phyloP scores from a whole-genome alignment of 2,329 filamentous ascomycete genomes.

The Geosmithia putterillii region DNA sequence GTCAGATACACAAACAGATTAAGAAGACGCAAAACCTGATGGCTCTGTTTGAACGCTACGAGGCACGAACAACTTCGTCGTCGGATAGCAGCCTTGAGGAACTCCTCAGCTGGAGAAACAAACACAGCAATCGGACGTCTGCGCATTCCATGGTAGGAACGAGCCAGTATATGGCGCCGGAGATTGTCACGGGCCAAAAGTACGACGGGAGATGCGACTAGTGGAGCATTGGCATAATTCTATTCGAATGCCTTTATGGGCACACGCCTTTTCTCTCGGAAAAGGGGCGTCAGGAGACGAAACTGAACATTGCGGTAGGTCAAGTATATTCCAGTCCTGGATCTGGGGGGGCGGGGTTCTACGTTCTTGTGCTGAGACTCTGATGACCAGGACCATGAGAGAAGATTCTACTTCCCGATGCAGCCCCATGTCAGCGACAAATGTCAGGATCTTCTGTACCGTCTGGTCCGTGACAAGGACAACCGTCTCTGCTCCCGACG shows the following conservation, averaged over 20 bases:
- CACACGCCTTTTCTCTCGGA: conserved; percentile 82
- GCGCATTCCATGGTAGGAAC: conserved; percentile 87
- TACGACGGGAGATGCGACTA: conserved; percentile 94
- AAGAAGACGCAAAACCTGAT: conserved; percentile 17
- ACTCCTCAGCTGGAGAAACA: conserved; percentile 59
- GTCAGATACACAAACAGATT: conserved; percentile 20
- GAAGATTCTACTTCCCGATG: conserved; percentile 58
- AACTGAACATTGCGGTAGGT: conserved; percentile 68
- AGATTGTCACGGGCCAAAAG: conserved; percentile 67
- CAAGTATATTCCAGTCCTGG: no score
- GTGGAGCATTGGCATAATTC: conserved; percentile 92
- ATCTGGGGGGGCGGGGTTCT: neutral
- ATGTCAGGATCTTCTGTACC: conserved; percentile 66
- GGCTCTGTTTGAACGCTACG: conserved; percentile 17
- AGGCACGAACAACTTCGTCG: conserved; percentile 13
- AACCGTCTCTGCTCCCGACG: conserved; percentile 62
- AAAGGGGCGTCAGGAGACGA: conserved; percentile 67
- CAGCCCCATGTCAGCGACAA: conserved; percentile 52
- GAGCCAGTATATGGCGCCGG: conserved; percentile 96
- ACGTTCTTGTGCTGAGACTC: neutral
- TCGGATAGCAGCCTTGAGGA: conserved; percentile 15
- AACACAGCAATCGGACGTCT: conserved; percentile 54
- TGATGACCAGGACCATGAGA: conserved; percentile 49
- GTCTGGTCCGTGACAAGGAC: conserved; percentile 63
- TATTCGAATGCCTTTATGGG: conserved; percentile 90